These are phyloP conservation scores for Urtica urens DNA, from an alignment of 306 rosid species.

Conservation along the genomic window DNA sequence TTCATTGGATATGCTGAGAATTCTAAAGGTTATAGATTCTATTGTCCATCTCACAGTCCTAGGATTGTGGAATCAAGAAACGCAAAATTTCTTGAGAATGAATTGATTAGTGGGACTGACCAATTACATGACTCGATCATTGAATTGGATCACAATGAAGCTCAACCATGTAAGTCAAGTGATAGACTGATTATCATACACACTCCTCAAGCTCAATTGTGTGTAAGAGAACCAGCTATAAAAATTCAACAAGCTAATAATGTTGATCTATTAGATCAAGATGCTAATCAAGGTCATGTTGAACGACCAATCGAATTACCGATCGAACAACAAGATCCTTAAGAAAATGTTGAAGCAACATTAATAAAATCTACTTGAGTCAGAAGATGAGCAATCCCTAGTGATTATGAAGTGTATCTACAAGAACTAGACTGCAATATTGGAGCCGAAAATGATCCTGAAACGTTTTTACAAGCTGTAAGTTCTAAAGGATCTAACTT, in stretches of 20 bases:
- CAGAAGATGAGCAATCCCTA: neutral
- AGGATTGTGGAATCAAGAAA: conserved; percentile 6
- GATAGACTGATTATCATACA: neutral
- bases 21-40: too few species aligned
- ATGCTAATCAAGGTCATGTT: neutral
- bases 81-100: conserved; percentile 8
- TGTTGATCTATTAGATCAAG: neutral
- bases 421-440: neutral
- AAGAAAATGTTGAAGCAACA: neutral
- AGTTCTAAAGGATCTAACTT: neutral
- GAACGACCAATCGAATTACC: neutral
- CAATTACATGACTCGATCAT: neutral
- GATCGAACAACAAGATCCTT: neutral
- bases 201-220: neutral
- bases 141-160: neutral
- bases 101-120: neutral
- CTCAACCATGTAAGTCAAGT: neutral
- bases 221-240: neutral
- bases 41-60: too few species aligned
- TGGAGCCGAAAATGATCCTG: neutral
- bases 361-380: neutral
- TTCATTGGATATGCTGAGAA: too few species aligned
- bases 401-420: neutral
- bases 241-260: neutral
- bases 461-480: conserved; percentile 4